A percentile compares a stretch with the other conserved stretches of the same genome.
These are phyloP conservation scores for Sporothrix brasiliensis DNA, from an alignment of 2,329 filamentous ascomycete genomes.

Conservation along the genomic window DNA sequence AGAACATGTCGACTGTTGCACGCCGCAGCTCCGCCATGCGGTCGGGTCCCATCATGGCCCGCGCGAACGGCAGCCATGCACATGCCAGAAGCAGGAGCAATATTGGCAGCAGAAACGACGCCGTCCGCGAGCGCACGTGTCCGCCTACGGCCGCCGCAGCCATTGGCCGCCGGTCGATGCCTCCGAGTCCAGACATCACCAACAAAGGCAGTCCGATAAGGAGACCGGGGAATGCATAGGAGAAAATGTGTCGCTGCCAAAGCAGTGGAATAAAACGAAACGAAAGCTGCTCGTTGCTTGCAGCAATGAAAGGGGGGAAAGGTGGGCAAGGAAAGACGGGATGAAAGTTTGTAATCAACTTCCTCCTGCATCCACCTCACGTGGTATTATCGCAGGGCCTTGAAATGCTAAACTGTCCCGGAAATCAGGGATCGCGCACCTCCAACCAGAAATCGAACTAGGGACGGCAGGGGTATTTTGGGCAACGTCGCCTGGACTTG, in stretches of 20 bases:
- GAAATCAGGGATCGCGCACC: not conserved
- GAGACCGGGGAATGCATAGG: slow-evolving; percentile 42
- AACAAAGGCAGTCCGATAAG: slow-evolving; percentile 39
- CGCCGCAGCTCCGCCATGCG: slow-evolving; percentile 59
- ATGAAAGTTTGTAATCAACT: slow-evolving; percentile 2
- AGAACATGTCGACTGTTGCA: slow-evolving; percentile 79
- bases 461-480: not conserved
- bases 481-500: slow-evolving; percentile 21
- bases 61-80: slow-evolving; percentile 47
- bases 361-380: slow-evolving; percentile 12
- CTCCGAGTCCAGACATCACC: slow-evolving; percentile 49
- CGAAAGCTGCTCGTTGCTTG: not conserved
- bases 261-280: not conserved
- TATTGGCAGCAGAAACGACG: not conserved
- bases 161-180: slow-evolving; percentile 31
- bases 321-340: not conserved
- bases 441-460: slow-evolving; percentile 6
- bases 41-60: slow-evolving; percentile 63
- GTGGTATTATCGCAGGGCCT: slow-evolving; percentile 13
- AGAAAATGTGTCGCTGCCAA: not conserved
- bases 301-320: no score
- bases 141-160: slow-evolving; percentile 13
- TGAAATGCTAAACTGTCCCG: not conserved
- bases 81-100: slow-evolving; percentile 42
- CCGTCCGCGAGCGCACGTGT: not conserved